A percentile compares a stretch with the other conserved stretches of the same genome.
phyloP scores from a whole-genome alignment of 2,329 filamentous ascomycete species.

The Hymenoscyphus occultus region DNA sequence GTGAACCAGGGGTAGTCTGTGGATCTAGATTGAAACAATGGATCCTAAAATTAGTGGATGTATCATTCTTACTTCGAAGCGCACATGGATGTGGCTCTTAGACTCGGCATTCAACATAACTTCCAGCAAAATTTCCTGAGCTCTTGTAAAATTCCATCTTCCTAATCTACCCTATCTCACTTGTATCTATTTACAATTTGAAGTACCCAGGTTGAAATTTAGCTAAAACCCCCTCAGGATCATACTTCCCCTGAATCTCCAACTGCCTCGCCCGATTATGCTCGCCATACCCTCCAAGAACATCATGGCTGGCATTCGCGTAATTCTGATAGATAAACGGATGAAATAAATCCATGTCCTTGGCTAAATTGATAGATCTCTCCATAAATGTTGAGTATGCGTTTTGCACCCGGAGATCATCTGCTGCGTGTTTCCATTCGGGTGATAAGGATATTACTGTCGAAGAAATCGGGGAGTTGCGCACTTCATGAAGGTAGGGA shows the following conservation, averaged over 20 bases:
- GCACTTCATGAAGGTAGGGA: not conserved
- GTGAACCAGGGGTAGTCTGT: no score
- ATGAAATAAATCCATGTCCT: not conserved
- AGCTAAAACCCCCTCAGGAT: not conserved
- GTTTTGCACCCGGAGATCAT: not conserved
- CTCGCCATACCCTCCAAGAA: not conserved
- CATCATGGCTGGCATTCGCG: not conserved
- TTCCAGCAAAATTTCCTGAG: no score
- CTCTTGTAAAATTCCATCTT: no score
- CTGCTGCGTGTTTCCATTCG: constrained; percentile 2
- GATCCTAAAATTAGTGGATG: no score
- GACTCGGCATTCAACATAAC: no score
- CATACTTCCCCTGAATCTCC: not conserved
- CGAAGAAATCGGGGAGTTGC: not conserved
- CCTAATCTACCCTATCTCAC: no score
- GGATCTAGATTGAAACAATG: no score
- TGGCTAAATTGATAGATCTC: not conserved
- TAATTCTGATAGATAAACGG: not conserved
- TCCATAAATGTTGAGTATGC: constrained; percentile 1
- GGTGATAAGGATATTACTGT: not conserved
- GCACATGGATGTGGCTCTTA: no score
- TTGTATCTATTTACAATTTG: not conserved
- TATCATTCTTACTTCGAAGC: no score
- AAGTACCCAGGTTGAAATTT: not conserved
- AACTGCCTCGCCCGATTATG: not conserved